A percentile compares a stretch with the other conserved stretches of the same genome.
These are phyloP conservation scores for Boletus pseudopeckii DNA, from an alignment of 768 basidiomycete genomes.

Conservation along the genomic window DNA sequence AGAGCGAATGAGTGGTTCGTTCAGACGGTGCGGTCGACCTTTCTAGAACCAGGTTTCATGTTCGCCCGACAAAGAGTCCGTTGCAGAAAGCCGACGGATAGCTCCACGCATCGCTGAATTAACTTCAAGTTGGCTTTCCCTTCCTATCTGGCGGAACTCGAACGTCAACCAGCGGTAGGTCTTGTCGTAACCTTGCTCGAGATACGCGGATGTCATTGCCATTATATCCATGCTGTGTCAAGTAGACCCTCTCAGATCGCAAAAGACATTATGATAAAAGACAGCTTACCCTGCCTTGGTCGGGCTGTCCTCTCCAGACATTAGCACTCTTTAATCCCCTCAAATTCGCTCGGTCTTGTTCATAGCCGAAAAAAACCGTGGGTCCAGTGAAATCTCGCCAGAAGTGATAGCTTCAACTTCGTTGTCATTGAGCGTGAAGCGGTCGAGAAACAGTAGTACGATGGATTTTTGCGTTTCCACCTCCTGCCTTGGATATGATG, in stretches of 20 bases:
- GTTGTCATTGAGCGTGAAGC: conserved; percentile 77
- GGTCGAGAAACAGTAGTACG: conserved; percentile 72
- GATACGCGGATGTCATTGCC: conserved; percentile 70
- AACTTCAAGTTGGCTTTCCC: conserved; percentile 73
- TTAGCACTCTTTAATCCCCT: conserved; percentile 78
- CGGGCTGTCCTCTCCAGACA: conserved; percentile 80
- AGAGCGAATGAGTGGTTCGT: too few species aligned
- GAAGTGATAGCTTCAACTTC: conserved; percentile 76
- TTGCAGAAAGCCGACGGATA: conserved; percentile 67
- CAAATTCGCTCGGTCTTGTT: conserved; percentile 82
- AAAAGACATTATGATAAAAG: background rate
- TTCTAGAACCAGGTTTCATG: too few species aligned
- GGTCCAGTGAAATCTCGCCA: conserved; percentile 71
- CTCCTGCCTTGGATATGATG: conserved; percentile 46
- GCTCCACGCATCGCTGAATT: conserved; percentile 63
- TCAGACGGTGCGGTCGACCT: too few species aligned
- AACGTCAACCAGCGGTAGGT: conserved; percentile 80
- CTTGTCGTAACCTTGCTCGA: conserved; percentile 90
- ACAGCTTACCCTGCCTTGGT: conserved; percentile 68
- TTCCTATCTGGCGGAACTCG: conserved; percentile 78
- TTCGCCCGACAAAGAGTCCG: too few species aligned
- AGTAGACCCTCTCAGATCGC: background rate
- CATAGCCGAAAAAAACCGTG: conserved; percentile 79
- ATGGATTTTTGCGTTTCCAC: conserved; percentile 72
- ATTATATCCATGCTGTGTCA: conserved; percentile 78